Evolutionary conservation across 768 basidiomycete species (phyloP), one percentile per base, ranked within the genome.

Genomic region (Holtermanniella nyarrowii): DNA sequence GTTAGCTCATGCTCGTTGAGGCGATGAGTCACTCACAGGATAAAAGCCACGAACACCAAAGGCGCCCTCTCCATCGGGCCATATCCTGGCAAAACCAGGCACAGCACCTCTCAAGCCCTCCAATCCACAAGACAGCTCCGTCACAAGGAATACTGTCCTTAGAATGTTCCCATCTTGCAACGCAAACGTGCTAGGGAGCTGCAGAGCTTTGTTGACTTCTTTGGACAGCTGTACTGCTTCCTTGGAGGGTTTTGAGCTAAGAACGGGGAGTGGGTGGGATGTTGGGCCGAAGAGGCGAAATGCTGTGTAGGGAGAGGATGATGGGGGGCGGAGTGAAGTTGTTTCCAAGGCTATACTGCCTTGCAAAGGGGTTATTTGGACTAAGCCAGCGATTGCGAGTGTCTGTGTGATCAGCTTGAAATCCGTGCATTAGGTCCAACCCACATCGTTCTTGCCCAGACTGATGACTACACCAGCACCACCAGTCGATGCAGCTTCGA

Each of bases 231-330:
- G 46, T 3, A 24, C 54, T n/a, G 20, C 23, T 4, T 24, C 27
- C 1, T 5, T 23, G 49, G 42, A 58, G 58, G 57, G 73, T 65
- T 14, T 67, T n/a, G n/a, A n/a, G n/a, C n/a, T n/a, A 74, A 78
- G 54, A 70, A 76, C 64, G 0, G 88, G 86, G 4, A 90, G 64
- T 0, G 88, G 86, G n/a, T 86, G 80, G 0, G 82, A 86, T 2
- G 80, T 76, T 0, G 89, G 87, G 0, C 87, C 84, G 62, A 81
- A 91, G 23, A 91, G 74, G 12, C 70, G 72, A 57, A 87, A 50
- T 11, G 49, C 53, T 2, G 44, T n/a, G 31, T 12, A 37, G 43
- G 12, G 14, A 26, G 25, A 31, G 25, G n/a, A 22, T 3, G 26
- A 48, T n/a, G 62, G 58, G 16, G 64, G 51, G 16, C 16, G 12